Conservation (phyloP, 805 yeast species). For the Spathaspora girioi region DNA sequence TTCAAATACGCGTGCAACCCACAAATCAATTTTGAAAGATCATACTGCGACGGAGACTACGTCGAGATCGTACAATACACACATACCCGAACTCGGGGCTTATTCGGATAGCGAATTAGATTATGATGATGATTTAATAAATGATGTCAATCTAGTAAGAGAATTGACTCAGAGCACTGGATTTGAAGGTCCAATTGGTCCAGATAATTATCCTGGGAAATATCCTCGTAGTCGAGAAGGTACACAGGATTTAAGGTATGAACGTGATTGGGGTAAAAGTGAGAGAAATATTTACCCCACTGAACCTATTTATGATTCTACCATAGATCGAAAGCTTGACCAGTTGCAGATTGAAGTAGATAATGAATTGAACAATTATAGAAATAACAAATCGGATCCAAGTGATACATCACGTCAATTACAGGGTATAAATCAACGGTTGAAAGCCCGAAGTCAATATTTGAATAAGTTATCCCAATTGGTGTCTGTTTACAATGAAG, state of each 20-base stretch:
- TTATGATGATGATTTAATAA: conserved; percentile 8
- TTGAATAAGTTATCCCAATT: conserved; percentile 20
- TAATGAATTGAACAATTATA: conserved; percentile 2
- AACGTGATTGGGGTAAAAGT: neutral
- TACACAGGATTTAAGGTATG: neutral
- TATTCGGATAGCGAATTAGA: conserved; percentile 15
- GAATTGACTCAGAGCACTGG: conserved; percentile 3
- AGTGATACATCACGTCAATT: neutral
- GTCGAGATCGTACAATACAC: neutral
- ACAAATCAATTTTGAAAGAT: neutral
- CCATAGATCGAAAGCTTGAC: conserved; percentile 6
- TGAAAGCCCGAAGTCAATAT: conserved; percentile 10
- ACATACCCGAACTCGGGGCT: conserved; percentile 4
- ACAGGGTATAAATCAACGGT: neutral
- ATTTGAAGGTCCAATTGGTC: neutral
- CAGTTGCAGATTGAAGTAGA: conserved; percentile 8
- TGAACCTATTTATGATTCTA: neutral
- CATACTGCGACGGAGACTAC: too few relatives aligned
- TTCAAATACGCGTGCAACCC: conserved; percentile 7
- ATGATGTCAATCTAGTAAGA: neutral
- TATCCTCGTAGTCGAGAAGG: conserved; percentile 2
- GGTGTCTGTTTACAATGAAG: conserved; percentile 14
- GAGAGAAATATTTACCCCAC: neutral
- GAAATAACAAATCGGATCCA: neutral
- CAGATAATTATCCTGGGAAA: conserved; percentile 19